These are phyloP conservation scores for Gautieria morchelliformis DNA, from an alignment of 768 basidiomycete species.

Conservation along the genomic window DNA sequence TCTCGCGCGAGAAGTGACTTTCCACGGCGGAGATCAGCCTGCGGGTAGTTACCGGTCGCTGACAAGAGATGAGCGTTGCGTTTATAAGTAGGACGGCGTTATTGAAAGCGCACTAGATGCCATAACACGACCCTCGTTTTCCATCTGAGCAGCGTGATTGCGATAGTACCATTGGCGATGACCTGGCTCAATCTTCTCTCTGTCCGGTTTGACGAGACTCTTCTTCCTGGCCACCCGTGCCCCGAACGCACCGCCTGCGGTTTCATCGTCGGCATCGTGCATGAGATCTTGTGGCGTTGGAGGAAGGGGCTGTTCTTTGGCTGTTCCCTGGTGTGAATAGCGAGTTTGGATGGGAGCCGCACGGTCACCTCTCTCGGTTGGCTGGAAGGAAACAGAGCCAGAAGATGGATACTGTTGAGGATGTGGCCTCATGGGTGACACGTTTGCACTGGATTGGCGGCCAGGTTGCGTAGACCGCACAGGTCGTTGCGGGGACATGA, in stretches of 20 bases:
- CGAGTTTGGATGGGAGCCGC: conserved; percentile 45
- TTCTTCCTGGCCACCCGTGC: conserved; percentile 70
- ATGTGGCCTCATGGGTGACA: not conserved
- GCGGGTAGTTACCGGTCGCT: conserved; percentile 78
- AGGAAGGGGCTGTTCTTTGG: conserved; percentile 34
- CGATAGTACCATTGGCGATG: conserved; percentile 95
- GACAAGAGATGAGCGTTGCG: conserved; percentile 7
- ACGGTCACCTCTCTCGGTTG: conserved; percentile 61
- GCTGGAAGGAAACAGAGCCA: conserved; percentile 53
- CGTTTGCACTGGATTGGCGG: conserved; percentile 3
- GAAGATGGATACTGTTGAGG: conserved; percentile 7
- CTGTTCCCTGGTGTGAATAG: conserved; percentile 34
- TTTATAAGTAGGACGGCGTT: conserved; percentile 14
- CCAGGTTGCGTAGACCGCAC: conserved; percentile 6
- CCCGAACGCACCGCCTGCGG: conserved; percentile 31
- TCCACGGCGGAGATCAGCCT: conserved; percentile 60
- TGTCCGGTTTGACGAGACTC: conserved; percentile 83
- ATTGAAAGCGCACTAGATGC: conserved; percentile 63
- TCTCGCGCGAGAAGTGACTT: conserved; percentile 86
- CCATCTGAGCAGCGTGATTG: conserved; percentile 70
- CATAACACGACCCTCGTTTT: conserved; percentile 57
- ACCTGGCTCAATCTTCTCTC: conserved; percentile 92
- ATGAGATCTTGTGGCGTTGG: conserved; percentile 22
- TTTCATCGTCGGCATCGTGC: conserved; percentile 30
- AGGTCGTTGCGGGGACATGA: conserved; percentile 10